A percentile compares a stretch with the other conserved stretches of the same genome.
These are phyloP conservation scores for Musa schizocarpa DNA, from an alignment of 176 grass and related monocot species.

Conservation along the genomic window DNA sequence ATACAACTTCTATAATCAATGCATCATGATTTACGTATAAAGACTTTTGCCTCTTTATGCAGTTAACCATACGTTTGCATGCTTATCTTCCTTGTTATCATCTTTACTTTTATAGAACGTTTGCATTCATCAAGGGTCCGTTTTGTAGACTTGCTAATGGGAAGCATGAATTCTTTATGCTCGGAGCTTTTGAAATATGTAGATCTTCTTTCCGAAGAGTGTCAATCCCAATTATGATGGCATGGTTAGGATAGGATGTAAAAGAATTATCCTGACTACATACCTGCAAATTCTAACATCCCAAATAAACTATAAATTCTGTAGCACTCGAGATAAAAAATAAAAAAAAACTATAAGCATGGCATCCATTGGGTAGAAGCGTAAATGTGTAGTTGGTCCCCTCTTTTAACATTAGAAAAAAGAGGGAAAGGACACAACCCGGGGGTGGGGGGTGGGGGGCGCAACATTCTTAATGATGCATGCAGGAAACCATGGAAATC, in stretches of 20 bases:
- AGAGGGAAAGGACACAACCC: too few species aligned
- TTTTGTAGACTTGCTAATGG: background rate
- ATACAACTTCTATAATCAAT: conserved; percentile 32
- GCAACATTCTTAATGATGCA: background rate
- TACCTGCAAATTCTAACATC: conserved; percentile 11
- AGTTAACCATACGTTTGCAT: background rate
- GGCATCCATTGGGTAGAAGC: too few species aligned
- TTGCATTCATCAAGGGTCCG: background rate
- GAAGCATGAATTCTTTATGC: conserved; percentile 33
- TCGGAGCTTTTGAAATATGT: conserved; percentile 54
- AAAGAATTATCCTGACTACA: conserved; percentile 49
- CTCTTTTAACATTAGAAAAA: too few species aligned
- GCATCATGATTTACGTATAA: conserved; percentile 32
- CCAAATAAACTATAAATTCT: conserved; percentile 2
- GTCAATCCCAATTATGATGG: conserved; percentile 62
- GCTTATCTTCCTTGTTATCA: conserved; percentile 26
- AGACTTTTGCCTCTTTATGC: background rate
- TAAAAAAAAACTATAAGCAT: background rate
- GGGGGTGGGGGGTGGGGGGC: too few species aligned
- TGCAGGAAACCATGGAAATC: background rate
- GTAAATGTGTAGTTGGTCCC: too few species aligned
- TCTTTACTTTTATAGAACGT: conserved; percentile 28
- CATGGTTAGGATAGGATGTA: conserved; percentile 66
- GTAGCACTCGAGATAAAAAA: background rate
- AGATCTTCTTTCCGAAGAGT: conserved; percentile 80